Evolutionary conservation across 2,329 filamentous ascomycete species (phyloP), one percentile per base, ranked within the genome.

Genomic region (Diaporthe destruens): DNA sequence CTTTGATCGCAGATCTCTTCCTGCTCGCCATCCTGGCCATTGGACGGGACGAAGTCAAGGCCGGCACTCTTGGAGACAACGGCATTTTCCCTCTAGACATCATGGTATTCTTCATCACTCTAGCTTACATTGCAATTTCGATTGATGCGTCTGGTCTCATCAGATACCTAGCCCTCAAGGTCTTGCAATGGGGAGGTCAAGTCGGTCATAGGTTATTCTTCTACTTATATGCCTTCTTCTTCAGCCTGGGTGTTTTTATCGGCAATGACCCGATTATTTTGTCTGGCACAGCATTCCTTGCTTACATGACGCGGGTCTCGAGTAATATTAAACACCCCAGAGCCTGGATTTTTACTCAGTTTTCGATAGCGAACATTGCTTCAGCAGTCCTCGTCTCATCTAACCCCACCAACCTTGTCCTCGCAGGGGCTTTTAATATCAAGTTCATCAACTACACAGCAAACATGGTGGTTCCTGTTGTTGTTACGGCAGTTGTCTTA

Each of bases 131-230:
- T 73, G 92, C 92, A 57, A 93, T 94, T 57, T 94, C 92, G 0
- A 93, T 94, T 72, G 92, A 94, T 75, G 92, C 92, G 2, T 94
- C 92, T 0, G 92, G 92, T 7, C 84, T 94, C n/a, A 93, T 94
- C 77, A 84, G 92, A 70, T 94, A 86, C 75, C 79, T 94, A 25
- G 92, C 92, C 0, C 93, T 93, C 83, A 92, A 89, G 73, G 92
- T 94, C 0, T 83, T 94, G 2, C 86, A 91, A 72, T 90, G 87
- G 81, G 92, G 90, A 61, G 92, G 92, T 6, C 86, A 89, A 74
- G 87, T 87, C 23, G 92, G 92, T 0, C 90, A 91, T 72, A 82
- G 87, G 39, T 84, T 94, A 0, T 94, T 92, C 83, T 90, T 94
- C 80, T 93, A 92, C 78, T 88, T 94, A 3, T 94, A 94, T 77